Evolutionary conservation across 1,139 yeast species (phyloP).

Genomic region (Debaryomyces subglobosus): DNA sequence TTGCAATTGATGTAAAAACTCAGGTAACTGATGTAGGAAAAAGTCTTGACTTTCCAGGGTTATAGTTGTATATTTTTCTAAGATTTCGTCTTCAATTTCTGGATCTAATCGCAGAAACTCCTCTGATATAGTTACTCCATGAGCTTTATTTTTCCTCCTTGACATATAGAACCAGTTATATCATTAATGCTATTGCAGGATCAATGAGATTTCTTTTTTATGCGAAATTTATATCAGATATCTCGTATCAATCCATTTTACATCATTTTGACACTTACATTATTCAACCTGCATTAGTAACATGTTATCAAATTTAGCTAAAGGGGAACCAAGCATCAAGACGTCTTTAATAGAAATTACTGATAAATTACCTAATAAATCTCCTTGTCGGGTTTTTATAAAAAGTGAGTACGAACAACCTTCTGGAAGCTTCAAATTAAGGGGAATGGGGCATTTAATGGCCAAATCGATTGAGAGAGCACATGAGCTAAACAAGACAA

Average conservation of each 20-base stretch:
- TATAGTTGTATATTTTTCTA: conserved; percentile 30
- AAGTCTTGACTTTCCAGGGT: conserved; percentile 34
- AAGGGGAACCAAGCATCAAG: conserved; percentile 32
- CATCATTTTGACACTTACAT: background rate
- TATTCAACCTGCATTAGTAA: background rate
- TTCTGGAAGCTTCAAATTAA: conserved; percentile 69
- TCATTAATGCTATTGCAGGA: background rate
- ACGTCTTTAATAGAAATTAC: conserved; percentile 49
- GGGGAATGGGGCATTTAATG: conserved; percentile 63
- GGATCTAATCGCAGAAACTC: conserved; percentile 21
- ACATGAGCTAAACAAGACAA: conserved; percentile 19
- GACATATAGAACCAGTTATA: background rate
- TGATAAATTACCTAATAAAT: conserved; percentile 28
- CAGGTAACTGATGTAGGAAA: conserved; percentile 29
- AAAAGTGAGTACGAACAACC: conserved; percentile 73
- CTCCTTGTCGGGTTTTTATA: conserved; percentile 53
- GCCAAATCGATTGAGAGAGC: conserved; percentile 28
- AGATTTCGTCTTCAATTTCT: conserved; percentile 36
- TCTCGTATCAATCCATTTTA: no score
- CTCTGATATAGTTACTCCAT: conserved; percentile 3
- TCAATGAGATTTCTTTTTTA: background rate
- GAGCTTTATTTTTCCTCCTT: background rate
- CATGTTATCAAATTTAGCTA: background rate
- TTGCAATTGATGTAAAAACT: conserved; percentile 25
- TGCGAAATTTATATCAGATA: background rate